Base-by-base conservation (phyloP, 805 yeast genomes). In the Yamadazyma olivae region DNA sequence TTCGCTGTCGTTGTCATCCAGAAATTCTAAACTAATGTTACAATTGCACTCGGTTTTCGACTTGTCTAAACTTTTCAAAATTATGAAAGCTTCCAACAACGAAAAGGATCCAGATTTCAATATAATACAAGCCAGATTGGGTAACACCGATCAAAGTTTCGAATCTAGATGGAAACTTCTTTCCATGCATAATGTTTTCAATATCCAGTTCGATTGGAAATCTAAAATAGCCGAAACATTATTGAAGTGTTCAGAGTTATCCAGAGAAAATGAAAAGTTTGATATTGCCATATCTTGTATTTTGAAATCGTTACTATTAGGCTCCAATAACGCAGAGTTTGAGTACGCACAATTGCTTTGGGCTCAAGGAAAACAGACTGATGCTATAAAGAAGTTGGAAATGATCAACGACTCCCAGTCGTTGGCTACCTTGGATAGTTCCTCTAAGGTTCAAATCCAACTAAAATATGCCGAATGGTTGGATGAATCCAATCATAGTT, bases 401-500 rank as follows among this genome's bases (percentile, higher is more conserved):
- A 68, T 71, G 12, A 56, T 76, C 9, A 44, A 47, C 22, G 30
- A 54, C 1, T 49, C 48, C 23, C 46, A 46, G 17, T 42, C 38
- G 17, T 24, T 14, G n/a, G 9, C 4, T 3, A 21, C 5, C 3
- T 10, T 18, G 5, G 17, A 29, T 27, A 26, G 35, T 1, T 39
- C 46, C 9, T 48, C 53, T 14, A 49, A 43, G 7, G 69, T 77
- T 1, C 49, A 67, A 32, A 75, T 79, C n/a, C 83, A 85, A 35
- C 61, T 90, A 32, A 81, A 81, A 40, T 86, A 86, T 52, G 86
- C 96, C 0, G 77, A 80, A 44, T 93, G 98, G 98, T 64, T 89
- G 13, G 96, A 89, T 51, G 68, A 69, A 23, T 85, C 96, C 0
- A 90, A 88, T 33, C 90, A 86, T 52, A 82, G 89, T 21, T 80